Conservation (phyloP, 768 basidiomycete genomes). For the Leccinum rimulosum region DNA sequence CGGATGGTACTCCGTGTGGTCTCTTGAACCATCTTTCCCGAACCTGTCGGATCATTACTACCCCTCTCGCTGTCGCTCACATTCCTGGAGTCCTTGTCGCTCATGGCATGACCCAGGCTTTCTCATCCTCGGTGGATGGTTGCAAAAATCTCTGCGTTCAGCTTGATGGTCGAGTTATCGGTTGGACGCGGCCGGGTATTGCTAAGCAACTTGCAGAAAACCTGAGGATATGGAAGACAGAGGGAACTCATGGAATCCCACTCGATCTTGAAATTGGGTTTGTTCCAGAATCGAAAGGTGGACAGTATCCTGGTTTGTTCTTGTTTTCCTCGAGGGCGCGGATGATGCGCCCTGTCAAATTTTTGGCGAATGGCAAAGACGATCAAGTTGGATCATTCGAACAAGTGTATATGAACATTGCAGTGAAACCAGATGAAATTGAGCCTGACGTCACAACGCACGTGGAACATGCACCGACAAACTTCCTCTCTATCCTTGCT, state of each 20-base stretch:
- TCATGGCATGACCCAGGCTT: slow-evolving; percentile 93
- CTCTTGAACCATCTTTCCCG: slow-evolving; percentile 95
- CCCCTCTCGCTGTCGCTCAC: slow-evolving; percentile 68
- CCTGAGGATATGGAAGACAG: slow-evolving; percentile 94
- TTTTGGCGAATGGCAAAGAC: slow-evolving; percentile 76
- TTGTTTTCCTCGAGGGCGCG: slow-evolving; percentile 82
- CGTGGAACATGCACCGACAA: slow-evolving; percentile 92
- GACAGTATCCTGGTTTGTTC: slow-evolving; percentile 96
- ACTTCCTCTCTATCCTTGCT: slow-evolving; percentile 93
- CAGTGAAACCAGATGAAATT: slow-evolving; percentile 85
- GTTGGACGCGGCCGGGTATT: slow-evolving; percentile 79
- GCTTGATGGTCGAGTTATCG: slow-evolving; percentile 92
- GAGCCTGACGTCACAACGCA: slow-evolving; percentile 76
- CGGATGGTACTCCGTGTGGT: slow-evolving; percentile 97
- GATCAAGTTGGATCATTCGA: slow-evolving; percentile 97
- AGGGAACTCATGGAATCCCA: slow-evolving; percentile 75
- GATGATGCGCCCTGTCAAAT: slow-evolving; percentile 99
- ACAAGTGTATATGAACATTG: slow-evolving; percentile 99
- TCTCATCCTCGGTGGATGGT: slow-evolving; percentile 78
- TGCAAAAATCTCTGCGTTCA: slow-evolving; percentile 83
- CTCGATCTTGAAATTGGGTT: slow-evolving; percentile 93
- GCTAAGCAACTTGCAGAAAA: slow-evolving; percentile 79
- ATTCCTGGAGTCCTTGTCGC: slow-evolving; percentile 79
- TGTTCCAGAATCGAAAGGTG: slow-evolving; percentile 85
- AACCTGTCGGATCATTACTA: slow-evolving; percentile 87